Conservation (phyloP, 2,329 filamentous ascomycete genomes). For the Aureobasidium sp. region DNA sequence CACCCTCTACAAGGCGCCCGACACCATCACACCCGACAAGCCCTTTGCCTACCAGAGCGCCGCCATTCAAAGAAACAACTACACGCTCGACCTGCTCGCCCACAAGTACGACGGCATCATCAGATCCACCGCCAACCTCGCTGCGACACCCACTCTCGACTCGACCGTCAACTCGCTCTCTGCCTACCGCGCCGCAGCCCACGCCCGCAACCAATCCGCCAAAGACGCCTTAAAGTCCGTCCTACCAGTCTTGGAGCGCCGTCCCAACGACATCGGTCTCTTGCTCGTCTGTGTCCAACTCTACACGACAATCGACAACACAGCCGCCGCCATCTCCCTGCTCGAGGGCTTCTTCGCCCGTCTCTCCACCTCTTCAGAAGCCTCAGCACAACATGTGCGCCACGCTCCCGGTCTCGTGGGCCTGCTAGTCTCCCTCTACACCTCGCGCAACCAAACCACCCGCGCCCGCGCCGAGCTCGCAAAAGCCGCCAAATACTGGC, state of each 20-base stretch:
- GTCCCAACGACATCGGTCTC: constrained; percentile 74
- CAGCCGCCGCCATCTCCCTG: constrained; percentile 64
- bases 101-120: constrained; percentile 62
- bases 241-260: constrained; percentile 60
- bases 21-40: constrained; percentile 51
- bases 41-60: constrained; percentile 66
- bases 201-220: constrained; percentile 55
- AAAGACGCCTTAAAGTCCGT: constrained; percentile 65
- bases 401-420: constrained; percentile 82
- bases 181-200: constrained; percentile 67
- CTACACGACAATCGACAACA: constrained; percentile 65
- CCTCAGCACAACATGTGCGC: constrained; percentile 60
- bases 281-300: constrained; percentile 74
- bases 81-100: constrained; percentile 57
- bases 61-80: constrained; percentile 55
- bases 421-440: constrained; percentile 71
- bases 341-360: constrained; percentile 68
- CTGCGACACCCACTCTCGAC: constrained; percentile 36
- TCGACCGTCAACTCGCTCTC: constrained; percentile 47
- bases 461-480: constrained; percentile 67
- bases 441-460: constrained; percentile 63
- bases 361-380: constrained; percentile 55
- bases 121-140: constrained; percentile 45
- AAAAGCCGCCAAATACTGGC: constrained; percentile 78
- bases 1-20: constrained; percentile 49